These are phyloP conservation scores for Alternaria atra DNA, from an alignment of 2,329 filamentous ascomycete genomes.

Conservation along the genomic window DNA sequence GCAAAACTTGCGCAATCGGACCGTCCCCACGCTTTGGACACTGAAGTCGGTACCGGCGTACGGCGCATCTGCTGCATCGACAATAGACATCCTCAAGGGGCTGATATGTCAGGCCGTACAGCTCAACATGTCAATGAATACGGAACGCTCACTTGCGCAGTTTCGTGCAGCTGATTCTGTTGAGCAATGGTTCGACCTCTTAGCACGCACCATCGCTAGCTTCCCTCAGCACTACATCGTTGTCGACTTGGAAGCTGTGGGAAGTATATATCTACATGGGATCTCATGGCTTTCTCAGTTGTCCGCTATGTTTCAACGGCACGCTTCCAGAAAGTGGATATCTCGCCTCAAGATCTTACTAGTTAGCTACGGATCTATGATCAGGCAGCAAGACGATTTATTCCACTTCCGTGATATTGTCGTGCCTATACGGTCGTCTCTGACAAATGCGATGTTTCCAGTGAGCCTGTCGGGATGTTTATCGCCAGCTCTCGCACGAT, in stretches of 20 bases:
- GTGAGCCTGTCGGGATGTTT: neutral
- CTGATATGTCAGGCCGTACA: neutral
- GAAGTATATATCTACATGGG: no score
- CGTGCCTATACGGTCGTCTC: neutral
- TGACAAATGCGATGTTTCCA: neutral
- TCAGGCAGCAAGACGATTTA: neutral
- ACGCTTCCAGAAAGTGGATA: neutral
- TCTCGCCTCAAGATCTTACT: neutral
- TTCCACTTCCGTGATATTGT: neutral
- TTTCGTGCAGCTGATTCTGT: neutral
- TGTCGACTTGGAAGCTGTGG: no score
- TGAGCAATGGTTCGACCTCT: neutral
- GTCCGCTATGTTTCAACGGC: neutral
- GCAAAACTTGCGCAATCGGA: neutral
- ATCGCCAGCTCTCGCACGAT: neutral
- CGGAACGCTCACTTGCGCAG: neutral
- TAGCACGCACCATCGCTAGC: neutral
- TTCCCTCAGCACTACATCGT: no score
- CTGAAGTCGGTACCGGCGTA: neutral
- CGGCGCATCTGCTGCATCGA: neutral
- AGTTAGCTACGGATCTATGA: neutral
- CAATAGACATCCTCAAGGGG: neutral
- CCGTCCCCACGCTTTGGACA: neutral
- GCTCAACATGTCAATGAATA: neutral
- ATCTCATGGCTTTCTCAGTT: neutral